Evolutionary conservation across 164 flowering plant species (phyloP).

Genomic region (Vitis cinerea): DNA sequence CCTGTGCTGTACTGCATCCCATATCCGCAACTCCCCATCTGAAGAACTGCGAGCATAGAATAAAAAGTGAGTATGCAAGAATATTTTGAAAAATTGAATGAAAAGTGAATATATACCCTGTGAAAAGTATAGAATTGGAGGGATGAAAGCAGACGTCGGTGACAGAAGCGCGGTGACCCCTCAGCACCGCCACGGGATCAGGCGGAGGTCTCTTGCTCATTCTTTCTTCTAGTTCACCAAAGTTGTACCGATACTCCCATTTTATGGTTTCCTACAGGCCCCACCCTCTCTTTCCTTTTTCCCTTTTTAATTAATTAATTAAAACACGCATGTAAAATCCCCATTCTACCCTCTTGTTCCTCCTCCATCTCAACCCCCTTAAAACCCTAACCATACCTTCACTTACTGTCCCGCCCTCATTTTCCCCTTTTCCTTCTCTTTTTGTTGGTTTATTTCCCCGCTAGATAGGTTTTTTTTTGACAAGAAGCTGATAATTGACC

Average conservation of each 20-base stretch:
- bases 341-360: too few species aligned
- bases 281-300: too few species aligned
- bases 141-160: constrained; percentile 76
- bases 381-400: background rate
- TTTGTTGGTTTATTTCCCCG: background rate
- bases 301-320: too few species aligned
- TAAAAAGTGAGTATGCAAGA: background rate
- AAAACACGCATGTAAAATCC: too few species aligned
- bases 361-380: too few species aligned
- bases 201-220: constrained; percentile 75
- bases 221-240: background rate
- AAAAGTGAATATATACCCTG: constrained; percentile 43
- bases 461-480: background rate
- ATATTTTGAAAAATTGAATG: background rate
- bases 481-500: too few species aligned
- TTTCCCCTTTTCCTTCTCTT: background rate
- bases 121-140: constrained; percentile 46
- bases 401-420: background rate
- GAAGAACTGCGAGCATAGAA: constrained; percentile 41
- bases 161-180: constrained; percentile 91
- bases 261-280: background rate
- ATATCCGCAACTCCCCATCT: constrained; percentile 84
- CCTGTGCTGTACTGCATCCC: constrained; percentile 76
- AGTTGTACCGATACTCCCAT: background rate
- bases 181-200: constrained; percentile 75